Base-by-base conservation (phyloP, 1,284 basidiomycete species). In the Ustilago tritici region DNA sequence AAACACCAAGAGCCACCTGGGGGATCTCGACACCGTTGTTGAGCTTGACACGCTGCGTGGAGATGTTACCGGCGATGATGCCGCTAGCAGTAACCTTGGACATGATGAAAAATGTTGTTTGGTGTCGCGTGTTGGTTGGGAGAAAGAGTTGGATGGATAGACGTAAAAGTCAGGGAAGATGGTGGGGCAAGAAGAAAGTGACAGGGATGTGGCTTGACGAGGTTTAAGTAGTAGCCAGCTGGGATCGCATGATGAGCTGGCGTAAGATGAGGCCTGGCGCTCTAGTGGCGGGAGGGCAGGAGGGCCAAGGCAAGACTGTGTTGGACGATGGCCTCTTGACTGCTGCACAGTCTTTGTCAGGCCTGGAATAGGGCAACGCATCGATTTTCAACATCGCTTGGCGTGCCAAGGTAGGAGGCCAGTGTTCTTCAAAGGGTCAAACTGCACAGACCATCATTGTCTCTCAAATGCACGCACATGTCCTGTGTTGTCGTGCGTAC, bases 1-100 rank as follows among this genome's bases (percentile, higher is more conserved):
- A 84, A 52, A 85, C 84, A 70, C 83, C 83, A 36, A 84, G 81
- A 35, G 83, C 83, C 63, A 84, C 80, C 78, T 84, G 82, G 43
- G 82, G 81, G 57, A 83, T 84, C 67, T 81, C 80, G 17, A 69
- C 61, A 56, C 82, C 82, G 61, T 77, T 76, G 81, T 81, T 83
- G 56, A 84, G 78, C 76, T 83, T 83, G 70, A 84, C 71, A 56
- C 76, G 80, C 73, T 83, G 81, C 70, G 81, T 82, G 56, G 80
- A 81, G 56, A 84, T 73, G 73, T 81, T 79, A 34, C 80, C 80
- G 58, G 67, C 43, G 34, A 52, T 64, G 58, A 81, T 61, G 56
- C 72, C 72, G 62, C 60, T 50, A 56, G 79, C 77, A 69, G 69
- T 59, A 12, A 71, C 64, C 67, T 70, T 74, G 64, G 75, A 77